A percentile compares a stretch with the other conserved stretches of the same genome.
Evolutionary conservation across 805 yeast genomes (phyloP).

Genomic region (Yarrowia sp.): DNA sequence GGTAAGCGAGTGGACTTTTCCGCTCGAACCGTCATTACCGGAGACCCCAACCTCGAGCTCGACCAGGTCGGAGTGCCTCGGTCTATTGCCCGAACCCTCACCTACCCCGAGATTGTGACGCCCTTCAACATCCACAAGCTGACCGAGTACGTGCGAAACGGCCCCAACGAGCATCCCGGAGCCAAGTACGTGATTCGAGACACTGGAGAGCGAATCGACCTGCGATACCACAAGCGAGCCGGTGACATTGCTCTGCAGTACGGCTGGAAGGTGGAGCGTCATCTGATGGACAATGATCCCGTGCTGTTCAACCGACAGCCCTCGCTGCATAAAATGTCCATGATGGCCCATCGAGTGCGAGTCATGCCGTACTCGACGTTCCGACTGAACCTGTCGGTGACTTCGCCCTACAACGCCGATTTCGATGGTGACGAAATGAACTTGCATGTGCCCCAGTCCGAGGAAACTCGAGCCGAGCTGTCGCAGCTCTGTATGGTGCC

Average conservation of each 20-base stretch:
- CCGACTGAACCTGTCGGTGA: constrained; percentile 92
- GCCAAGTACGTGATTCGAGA: constrained; percentile 98
- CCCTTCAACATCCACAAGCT: constrained; percentile 93
- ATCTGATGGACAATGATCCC: constrained; percentile 95
- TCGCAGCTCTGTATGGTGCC: constrained; percentile 97
- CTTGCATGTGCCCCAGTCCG: constrained; percentile 97
- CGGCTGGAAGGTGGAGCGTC: constrained; percentile 99
- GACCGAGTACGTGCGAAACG: constrained; percentile 91
- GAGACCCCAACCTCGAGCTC: constrained; percentile 95
- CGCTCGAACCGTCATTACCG: constrained; percentile 98
- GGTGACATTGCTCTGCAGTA: constrained; percentile 97
- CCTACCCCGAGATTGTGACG: constrained; percentile 96
- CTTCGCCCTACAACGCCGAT: constrained; percentile 99
- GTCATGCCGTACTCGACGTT: constrained; percentile 99
- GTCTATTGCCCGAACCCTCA: constrained; percentile 89
- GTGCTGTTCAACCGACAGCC: constrained; percentile 99
- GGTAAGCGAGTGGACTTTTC: constrained; percentile 99
- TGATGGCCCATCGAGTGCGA: constrained; percentile 98
- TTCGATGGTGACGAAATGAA: constrained; percentile 99
- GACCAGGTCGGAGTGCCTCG: constrained; percentile 99
- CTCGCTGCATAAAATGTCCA: constrained; percentile 97
- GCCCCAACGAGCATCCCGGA: constrained; percentile 99
- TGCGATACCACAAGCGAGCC: constrained; percentile 94
- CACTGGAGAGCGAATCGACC: constrained; percentile 97
- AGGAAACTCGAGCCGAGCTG: constrained; percentile 94